Percentiles rank a stretch among this genome's conserved stretches.
Conservation (phyloP, 768 basidiomycete species). For the Termitomyces sp. region DNA sequence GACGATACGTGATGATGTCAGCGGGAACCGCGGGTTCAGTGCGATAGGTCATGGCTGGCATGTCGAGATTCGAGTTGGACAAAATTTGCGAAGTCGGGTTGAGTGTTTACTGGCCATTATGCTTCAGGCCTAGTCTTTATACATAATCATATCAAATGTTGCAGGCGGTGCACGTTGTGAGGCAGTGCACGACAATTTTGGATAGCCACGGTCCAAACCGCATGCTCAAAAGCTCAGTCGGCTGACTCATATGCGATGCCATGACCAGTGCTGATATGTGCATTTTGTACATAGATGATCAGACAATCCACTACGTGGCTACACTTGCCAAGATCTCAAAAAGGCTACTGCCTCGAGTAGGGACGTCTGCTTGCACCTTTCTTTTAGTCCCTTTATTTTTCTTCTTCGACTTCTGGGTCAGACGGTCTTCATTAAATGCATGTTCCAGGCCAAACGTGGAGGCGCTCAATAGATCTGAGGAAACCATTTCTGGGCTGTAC, state of each 20-base stretch:
- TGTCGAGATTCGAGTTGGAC: neutral
- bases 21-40: constrained; percentile 20
- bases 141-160: too few species aligned
- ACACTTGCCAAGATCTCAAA: constrained; percentile 38
- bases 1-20: constrained; percentile 48
- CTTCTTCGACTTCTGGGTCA: constrained; percentile 31
- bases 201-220: too few species aligned
- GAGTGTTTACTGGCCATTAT: neutral
- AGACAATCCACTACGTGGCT: neutral
- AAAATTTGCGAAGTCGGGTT: neutral
- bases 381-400: constrained; percentile 14
- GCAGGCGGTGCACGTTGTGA: too few species aligned
- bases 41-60: constrained; percentile 17
- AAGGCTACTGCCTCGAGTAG: constrained; percentile 17
- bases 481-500: constrained; percentile 16
- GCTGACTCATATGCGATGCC: too few species aligned
- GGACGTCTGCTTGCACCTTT: neutral
- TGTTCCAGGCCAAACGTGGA: constrained; percentile 39
- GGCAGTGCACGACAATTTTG: too few species aligned
- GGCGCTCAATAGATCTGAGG: constrained; percentile 40
- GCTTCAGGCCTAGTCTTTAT: too few species aligned
- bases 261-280: too few species aligned
- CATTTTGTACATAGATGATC: too few species aligned
- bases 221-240: too few species aligned
- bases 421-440: constrained; percentile 40